Evolutionary conservation across 2,329 filamentous ascomycete species (phyloP).

Genomic region (Colletotrichum sp.): DNA sequence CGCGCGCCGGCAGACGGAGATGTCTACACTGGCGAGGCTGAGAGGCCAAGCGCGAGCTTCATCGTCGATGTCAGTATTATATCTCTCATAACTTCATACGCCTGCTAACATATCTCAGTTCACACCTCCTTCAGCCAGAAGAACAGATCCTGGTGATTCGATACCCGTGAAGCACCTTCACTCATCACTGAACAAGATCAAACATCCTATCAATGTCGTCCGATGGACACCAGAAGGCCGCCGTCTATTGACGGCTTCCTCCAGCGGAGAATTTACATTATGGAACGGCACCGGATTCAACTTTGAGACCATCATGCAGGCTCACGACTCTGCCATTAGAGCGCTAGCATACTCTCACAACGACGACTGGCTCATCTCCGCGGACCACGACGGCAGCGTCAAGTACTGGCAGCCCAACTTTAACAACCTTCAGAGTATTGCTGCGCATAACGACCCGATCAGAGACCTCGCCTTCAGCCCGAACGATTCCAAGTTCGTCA

Average conservation of each 20-base stretch:
- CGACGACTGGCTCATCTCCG: conserved; percentile 95
- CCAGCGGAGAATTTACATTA: conserved; percentile 95
- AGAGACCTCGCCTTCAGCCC: conserved; percentile 92
- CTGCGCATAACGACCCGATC: conserved; percentile 88
- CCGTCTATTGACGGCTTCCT: conserved; percentile 88
- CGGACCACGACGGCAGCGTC: conserved; percentile 91
- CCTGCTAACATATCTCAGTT: conserved; percentile 63
- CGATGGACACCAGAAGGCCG: conserved; percentile 97
- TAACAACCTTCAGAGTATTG: conserved; percentile 96
- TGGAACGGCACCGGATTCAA: conserved; percentile 99
- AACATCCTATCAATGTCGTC: conserved; percentile 96
- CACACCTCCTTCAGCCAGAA: conserved; percentile 80
- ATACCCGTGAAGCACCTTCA: conserved; percentile 96
- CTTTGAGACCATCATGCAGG: conserved; percentile 99
- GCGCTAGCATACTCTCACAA: conserved; percentile 89
- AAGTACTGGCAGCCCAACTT: conserved; percentile 99
- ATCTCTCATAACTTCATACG: not conserved
- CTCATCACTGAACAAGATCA: conserved; percentile 98
- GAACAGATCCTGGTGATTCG: conserved; percentile 78
- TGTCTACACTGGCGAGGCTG: conserved; percentile 72
- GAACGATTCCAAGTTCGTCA: conserved; percentile 94
- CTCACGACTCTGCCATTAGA: conserved; percentile 87
- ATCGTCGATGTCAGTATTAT: conserved; percentile 77
- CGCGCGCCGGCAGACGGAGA: conserved; percentile 48
- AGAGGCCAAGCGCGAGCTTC: conserved; percentile 87